These are phyloP conservation scores for Alternaria sp. DNA, from an alignment of 2,329 filamentous ascomycete genomes.

Conservation along the genomic window DNA sequence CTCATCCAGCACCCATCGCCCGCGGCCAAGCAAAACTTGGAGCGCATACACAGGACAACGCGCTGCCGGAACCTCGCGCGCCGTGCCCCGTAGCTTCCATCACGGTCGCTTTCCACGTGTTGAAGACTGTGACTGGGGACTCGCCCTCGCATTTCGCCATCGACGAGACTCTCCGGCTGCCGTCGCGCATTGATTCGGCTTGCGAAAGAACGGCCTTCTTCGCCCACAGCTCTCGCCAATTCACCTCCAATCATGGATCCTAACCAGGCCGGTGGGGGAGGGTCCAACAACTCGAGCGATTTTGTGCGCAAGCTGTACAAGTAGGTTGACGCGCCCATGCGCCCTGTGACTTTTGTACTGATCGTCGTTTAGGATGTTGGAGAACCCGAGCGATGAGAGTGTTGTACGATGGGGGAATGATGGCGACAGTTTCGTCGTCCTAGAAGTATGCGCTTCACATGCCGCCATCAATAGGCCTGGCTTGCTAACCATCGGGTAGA, in stretches of 20 bases:
- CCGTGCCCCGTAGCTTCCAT: constrained; percentile 17
- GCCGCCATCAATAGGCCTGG: neutral
- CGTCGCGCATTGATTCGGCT: constrained; percentile 19
- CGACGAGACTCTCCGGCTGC: constrained; percentile 2
- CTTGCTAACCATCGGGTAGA: constrained; percentile 63
- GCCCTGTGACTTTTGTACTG: constrained; percentile 33
- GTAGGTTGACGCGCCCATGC: constrained; percentile 62
- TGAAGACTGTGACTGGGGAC: constrained; percentile 3
- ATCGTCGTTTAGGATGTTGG: constrained; percentile 77
- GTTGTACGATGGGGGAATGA: constrained; percentile 96
- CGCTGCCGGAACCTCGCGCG: constrained; percentile 29
- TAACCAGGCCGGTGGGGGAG: constrained; percentile 45
- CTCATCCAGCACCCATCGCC: constrained; percentile 21
- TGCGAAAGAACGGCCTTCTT: constrained; percentile 10
- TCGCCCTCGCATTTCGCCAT: neutral
- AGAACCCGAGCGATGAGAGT: constrained; percentile 89
- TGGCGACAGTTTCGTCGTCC: constrained; percentile 93
- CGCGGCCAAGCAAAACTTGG: constrained; percentile 26
- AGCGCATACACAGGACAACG: constrained; percentile 12
- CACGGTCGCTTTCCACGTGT: constrained; percentile 9
- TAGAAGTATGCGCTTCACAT: constrained; percentile 72
- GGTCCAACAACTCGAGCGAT: constrained; percentile 87
- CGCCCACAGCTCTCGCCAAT: constrained; percentile 4
- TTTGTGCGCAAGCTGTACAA: constrained; percentile 99
- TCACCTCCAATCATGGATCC: constrained; percentile 43